Evolutionary conservation across 495 filamentous ascomycete species (phyloP).

Genomic region (Lineolata rhizophorae): DNA sequence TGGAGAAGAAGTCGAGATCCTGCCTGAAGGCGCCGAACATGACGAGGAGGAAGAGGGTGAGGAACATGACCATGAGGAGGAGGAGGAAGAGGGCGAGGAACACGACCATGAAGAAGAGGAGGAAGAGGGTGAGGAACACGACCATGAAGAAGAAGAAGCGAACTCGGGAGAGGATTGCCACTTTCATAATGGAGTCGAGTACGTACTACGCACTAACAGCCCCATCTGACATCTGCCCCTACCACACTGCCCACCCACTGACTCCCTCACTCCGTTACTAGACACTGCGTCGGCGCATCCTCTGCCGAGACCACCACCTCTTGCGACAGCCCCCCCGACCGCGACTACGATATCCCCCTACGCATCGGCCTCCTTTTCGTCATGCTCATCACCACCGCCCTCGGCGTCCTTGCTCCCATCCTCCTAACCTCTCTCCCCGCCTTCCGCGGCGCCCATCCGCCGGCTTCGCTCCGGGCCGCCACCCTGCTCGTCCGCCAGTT

Average conservation of each 20-base stretch:
- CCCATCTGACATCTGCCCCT: too few species aligned
- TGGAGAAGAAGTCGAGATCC: slow-evolving; percentile 26
- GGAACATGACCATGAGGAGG: too few species aligned
- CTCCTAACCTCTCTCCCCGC: too few species aligned
- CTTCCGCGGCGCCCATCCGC: too few species aligned
- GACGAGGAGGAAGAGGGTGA: slow-evolving; percentile 8
- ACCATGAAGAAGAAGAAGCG: slow-evolving; percentile 13
- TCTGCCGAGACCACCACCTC: slow-evolving; percentile 21
- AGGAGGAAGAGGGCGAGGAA: too few species aligned
- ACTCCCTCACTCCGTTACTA: too few species aligned
- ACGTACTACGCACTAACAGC: too few species aligned
- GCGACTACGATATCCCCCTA: slow-evolving; percentile 35
- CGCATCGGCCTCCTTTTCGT: slow-evolving; percentile 40
- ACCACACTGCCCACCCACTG: slow-evolving; percentile 9
- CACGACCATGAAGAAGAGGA: too few species aligned
- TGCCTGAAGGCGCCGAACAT: slow-evolving; percentile 3
- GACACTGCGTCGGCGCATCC: slow-evolving; percentile 26
- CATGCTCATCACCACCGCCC: slow-evolving; percentile 27
- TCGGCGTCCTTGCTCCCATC: too few species aligned
- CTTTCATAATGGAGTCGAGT: slow-evolving; percentile 42
- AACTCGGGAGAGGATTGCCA: slow-evolving; percentile 25
- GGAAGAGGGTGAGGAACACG: too few species aligned
- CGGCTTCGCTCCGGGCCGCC: too few species aligned
- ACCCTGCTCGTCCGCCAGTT: too few species aligned
- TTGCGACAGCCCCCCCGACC: slow-evolving; percentile 17